A percentile compares a stretch with the other conserved stretches of the same genome.
Conservation (phyloP, 768 basidiomycete species). For the Leccinum barrowsii region DNA sequence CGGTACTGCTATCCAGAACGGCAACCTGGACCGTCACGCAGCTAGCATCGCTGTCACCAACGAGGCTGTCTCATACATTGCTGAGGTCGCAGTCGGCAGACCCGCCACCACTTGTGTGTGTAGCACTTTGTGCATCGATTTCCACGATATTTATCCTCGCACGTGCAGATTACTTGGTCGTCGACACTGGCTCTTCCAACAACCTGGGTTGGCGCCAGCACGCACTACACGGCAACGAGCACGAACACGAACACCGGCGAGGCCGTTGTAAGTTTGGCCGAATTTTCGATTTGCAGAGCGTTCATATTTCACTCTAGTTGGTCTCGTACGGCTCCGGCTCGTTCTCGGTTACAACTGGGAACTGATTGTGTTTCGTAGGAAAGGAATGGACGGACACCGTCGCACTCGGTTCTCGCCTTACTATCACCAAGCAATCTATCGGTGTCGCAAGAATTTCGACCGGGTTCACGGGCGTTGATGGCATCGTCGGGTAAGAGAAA, state of each 20-base stretch:
- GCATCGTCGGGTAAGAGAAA: constrained; percentile 57
- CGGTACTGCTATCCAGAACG: constrained; percentile 32
- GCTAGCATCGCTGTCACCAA: constrained; percentile 40
- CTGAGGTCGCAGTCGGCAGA: constrained; percentile 49
- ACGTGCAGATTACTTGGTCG: constrained; percentile 46
- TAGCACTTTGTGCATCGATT: background rate
- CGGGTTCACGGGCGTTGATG: constrained; percentile 52
- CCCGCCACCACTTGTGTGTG: constrained; percentile 50
- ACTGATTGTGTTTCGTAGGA: constrained; percentile 25
- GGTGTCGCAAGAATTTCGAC: constrained; percentile 50
- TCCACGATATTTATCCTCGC: background rate
- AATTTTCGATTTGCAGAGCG: background rate
- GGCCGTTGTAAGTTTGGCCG: constrained; percentile 40
- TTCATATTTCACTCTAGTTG: constrained; percentile 29
- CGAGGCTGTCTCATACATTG: constrained; percentile 33
- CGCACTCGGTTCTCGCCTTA: constrained; percentile 45
- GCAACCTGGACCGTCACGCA: constrained; percentile 16
- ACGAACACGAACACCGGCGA: constrained; percentile 47
- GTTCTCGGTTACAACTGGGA: constrained; percentile 33
- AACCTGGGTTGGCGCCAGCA: constrained; percentile 61
- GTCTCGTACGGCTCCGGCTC: constrained; percentile 60
- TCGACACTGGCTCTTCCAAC: constrained; percentile 65
- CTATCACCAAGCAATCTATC: constrained; percentile 56
- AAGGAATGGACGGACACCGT: constrained; percentile 53
- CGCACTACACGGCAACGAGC: constrained; percentile 43